Base-by-base conservation (phyloP, 352 stramenopile genomes). In the Pythium rishiriense region DNA sequence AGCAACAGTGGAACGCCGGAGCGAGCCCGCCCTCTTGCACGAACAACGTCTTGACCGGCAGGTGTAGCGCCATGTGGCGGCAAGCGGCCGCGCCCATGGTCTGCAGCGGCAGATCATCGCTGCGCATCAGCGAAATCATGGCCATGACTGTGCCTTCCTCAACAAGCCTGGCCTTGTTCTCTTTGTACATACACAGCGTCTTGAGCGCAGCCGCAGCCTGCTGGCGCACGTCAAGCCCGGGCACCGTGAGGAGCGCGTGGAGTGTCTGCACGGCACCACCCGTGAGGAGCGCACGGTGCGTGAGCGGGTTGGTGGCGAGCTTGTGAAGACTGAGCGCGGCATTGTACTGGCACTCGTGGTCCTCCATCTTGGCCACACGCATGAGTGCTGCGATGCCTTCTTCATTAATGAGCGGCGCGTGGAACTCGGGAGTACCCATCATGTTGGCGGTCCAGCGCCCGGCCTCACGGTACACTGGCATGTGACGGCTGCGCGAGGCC, bases 261-360 rank as follows among this genome's bases (percentile, higher is more conserved):
- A 97, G 66, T 11, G 78, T 75, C 50, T 77, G 77, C 11, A 94
- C 66, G 0, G 72, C 71, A 0, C 81, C 85, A n/a, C 79, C 79
- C 19, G 81, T 70, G 10, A 90, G 72, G 41, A 98, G 75, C 8
- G 70, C 73, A 17, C 68, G 64, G 61, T 98, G 93, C 7, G 76
- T 94, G 8, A 72, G 50, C 2, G 55, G 58, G 52, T 96, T 97
- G 26, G 78, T 79, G 14, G 79, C 68, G 26, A 98, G 74, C 64
- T 98, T 98, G 57, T 97, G 82, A 43, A 97, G 88, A 37, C 79
- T 81, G 43, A 98, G 74, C 11, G 90, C 83, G 7, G 79, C 74
- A 70, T 97, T 97, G 68, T 95, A 97, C 56, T 95, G 83, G 62
- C 91, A 95, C 71, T 96, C 94, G 65, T 98, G 81, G 67, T 96